Evolutionary conservation across 2,329 filamentous ascomycete genomes (phyloP).

Genomic region (Diaporthe sp.): DNA sequence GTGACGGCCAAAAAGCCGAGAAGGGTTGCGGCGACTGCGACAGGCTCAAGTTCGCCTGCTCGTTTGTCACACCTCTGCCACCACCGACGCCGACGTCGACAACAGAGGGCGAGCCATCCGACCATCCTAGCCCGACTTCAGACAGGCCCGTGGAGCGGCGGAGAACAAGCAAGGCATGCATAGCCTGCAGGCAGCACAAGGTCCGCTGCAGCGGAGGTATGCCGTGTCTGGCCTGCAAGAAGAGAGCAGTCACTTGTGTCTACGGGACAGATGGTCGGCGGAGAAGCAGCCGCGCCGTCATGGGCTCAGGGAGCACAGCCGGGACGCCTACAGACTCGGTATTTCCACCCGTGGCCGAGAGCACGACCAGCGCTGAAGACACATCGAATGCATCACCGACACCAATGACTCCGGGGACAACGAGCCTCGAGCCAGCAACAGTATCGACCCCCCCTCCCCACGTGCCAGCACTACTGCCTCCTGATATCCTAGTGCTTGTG

Average conservation of each 20-base stretch:
- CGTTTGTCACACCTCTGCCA: conserved; percentile 31
- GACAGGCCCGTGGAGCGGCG: conserved; percentile 32
- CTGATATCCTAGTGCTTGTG: conserved; percentile 26
- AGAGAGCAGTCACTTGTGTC: conserved; percentile 28
- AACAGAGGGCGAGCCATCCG: conserved; percentile 4
- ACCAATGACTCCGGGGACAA: conserved; percentile 26
- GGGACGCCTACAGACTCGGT: conserved; percentile 30
- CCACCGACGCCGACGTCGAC: conserved; percentile 19
- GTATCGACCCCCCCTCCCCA: neutral
- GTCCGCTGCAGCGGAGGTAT: conserved; percentile 32
- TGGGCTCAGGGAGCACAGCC: conserved; percentile 4
- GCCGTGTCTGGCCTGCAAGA: conserved; percentile 34
- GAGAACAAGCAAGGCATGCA: conserved; percentile 34
- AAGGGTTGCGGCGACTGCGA: conserved; percentile 34
- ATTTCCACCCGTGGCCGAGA: conserved; percentile 5
- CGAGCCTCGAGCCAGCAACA: conserved; percentile 7
- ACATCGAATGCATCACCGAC: conserved; percentile 28
- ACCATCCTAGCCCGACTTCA: conserved; percentile 22
- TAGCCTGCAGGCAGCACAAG: conserved; percentile 32
- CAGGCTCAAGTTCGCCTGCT: conserved; percentile 33
- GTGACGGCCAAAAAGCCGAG: conserved; percentile 26
- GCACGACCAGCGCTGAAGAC: conserved; percentile 22
- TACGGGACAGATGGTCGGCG: conserved; percentile 27
- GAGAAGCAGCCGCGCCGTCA: conserved; percentile 15
- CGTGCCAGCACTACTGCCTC: neutral